phyloP scores from a whole-genome alignment of 192 early-diverging fungal genomes.

The Backusella morwellensis region DNA sequence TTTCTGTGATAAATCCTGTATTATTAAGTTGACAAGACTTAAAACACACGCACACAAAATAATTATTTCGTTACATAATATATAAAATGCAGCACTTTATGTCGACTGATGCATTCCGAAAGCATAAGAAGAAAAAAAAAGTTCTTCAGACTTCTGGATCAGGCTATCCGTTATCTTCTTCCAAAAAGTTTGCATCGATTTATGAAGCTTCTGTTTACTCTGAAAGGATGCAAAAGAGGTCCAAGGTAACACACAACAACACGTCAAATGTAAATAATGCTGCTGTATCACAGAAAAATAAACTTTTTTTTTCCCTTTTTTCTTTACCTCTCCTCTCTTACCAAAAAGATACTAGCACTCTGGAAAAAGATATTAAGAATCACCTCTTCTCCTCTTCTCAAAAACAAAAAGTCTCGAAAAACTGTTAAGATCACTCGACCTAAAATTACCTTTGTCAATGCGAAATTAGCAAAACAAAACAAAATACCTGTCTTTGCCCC shows the following conservation, averaged over 20 bases:
- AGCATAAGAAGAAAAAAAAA: not conserved
- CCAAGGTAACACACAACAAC: not conserved
- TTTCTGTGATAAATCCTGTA: not conserved
- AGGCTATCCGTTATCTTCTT: not conserved
- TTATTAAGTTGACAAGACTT: not conserved
- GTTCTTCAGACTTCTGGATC: not conserved
- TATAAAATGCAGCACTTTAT: not conserved
- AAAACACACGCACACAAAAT: not conserved
- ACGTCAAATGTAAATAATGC: not conserved
- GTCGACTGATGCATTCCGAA: not conserved
- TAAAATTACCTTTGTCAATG: not conserved
- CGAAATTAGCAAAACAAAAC: not conserved
- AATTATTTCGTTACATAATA: not conserved
- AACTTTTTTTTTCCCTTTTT: not conserved
- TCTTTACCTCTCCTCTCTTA: not conserved
- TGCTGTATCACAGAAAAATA: not conserved
- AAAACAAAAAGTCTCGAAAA: not conserved
- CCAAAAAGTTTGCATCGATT: not conserved
- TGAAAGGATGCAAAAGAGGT: not conserved
- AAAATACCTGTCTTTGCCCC: not conserved
- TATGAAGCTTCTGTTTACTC: not conserved
- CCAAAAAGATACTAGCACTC: not conserved
- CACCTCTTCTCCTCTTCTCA: not conserved
- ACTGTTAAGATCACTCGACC: not conserved
- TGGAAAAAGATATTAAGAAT: not conserved